A percentile compares a stretch with the other conserved stretches of the same genome.
Evolutionary conservation across 495 filamentous ascomycete species (phyloP).

Genomic region (Tuber aestivum): DNA sequence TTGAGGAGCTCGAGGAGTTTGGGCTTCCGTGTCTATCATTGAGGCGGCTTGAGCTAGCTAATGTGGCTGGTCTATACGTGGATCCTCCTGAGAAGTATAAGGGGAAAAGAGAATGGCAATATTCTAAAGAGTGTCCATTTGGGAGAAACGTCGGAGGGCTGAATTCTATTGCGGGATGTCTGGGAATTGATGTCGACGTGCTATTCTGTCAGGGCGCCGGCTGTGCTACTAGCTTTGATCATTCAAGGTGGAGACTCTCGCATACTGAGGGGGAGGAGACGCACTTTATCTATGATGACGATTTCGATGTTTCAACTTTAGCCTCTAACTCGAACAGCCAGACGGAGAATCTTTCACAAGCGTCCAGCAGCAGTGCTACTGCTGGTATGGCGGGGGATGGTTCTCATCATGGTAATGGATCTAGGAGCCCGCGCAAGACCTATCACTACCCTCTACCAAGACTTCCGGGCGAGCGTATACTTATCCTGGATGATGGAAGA

Average conservation of each 20-base stretch:
- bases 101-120: constrained; percentile 33
- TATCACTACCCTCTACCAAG: constrained; percentile 36
- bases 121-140: constrained; percentile 30
- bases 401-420: constrained; percentile 17
- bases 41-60: constrained; percentile 35
- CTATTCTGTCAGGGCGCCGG: constrained; percentile 38
- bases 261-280: constrained; percentile 30
- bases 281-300: constrained; percentile 14
- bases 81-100: constrained; percentile 28
- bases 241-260: constrained; percentile 32
- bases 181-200: constrained; percentile 38
- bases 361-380: neutral
- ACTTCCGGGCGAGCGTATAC: constrained; percentile 37
- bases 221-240: constrained; percentile 34
- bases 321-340: constrained; percentile 11
- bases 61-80: constrained; percentile 29
- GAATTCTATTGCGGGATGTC: constrained; percentile 35
- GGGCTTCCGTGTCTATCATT: constrained; percentile 37
- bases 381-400: neutral
- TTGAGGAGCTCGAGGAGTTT: constrained; percentile 35
- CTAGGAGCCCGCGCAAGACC: constrained; percentile 22
- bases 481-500: constrained; percentile 34
- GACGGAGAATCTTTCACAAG: constrained; percentile 30
- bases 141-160: constrained; percentile 27
- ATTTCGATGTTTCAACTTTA: constrained; percentile 32